Percentiles rank a stretch among this genome's conserved stretches.
phyloP scores from a whole-genome alignment of 2,329 filamentous ascomycete species.

The Monilinia vaccinii-corymbosi region DNA sequence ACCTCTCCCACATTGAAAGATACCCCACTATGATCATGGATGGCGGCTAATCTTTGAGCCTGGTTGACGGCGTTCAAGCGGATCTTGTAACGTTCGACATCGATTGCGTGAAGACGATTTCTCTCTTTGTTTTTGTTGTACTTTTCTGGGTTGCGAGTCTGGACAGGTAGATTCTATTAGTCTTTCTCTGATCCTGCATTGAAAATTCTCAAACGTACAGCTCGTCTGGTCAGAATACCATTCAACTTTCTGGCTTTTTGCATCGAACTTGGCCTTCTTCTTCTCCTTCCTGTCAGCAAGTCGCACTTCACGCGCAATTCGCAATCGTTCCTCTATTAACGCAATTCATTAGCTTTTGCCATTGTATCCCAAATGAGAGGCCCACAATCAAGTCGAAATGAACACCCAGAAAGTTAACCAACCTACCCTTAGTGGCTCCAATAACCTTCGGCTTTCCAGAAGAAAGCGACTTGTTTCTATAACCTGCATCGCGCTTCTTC shows the following conservation, averaged over 20 bases:
- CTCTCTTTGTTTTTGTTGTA: constrained; percentile 31
- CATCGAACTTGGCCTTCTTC: constrained; percentile 24
- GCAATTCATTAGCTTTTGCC: background rate
- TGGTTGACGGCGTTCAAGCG: constrained; percentile 26
- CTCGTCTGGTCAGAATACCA: constrained; percentile 19
- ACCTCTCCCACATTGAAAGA: constrained; percentile 29
- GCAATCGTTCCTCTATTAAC: constrained; percentile 19
- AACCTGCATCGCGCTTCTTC: background rate
- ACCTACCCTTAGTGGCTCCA: constrained; percentile 12
- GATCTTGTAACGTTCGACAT: constrained; percentile 28
- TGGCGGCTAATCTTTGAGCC: constrained; percentile 26
- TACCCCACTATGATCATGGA: constrained; percentile 27
- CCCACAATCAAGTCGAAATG: background rate
- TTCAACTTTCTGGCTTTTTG: constrained; percentile 24
- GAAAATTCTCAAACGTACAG: constrained; percentile 11
- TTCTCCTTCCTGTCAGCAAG: constrained; percentile 21
- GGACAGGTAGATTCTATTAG: background rate
- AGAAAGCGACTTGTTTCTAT: background rate
- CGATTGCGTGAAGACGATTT: constrained; percentile 26
- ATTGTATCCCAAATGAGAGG: background rate
- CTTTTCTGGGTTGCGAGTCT: constrained; percentile 30
- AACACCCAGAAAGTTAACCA: background rate
- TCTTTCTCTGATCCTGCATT: background rate
- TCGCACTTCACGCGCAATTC: constrained; percentile 19
- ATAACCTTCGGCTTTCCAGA: constrained; percentile 2